These are phyloP conservation scores for Kodamaea lidongshanica DNA, from an alignment of 805 yeast species.

Conservation along the genomic window DNA sequence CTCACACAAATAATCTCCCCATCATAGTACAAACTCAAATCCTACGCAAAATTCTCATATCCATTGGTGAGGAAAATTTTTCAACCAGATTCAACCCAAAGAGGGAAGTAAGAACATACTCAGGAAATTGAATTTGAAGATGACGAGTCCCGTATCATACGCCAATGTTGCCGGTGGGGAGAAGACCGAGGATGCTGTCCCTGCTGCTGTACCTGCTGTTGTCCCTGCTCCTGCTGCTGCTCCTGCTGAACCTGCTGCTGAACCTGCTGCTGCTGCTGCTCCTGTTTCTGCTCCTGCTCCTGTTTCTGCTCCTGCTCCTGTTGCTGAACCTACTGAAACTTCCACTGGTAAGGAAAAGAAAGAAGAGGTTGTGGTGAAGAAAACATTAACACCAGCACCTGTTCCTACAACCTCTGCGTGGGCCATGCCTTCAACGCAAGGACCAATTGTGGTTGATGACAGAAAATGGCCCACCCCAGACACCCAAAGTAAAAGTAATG, in stretches of 20 bases:
- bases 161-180: constrained; percentile 40
- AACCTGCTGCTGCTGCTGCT: constrained; percentile 5
- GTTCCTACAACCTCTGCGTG: constrained; percentile 40
- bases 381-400: constrained; percentile 40
- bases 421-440: constrained; percentile 17
- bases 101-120: too few relatives aligned
- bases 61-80: too few relatives aligned
- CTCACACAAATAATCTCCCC: too few relatives aligned
- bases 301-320: constrained; percentile 6
- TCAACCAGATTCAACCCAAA: too few relatives aligned
- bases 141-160: constrained; percentile 30
- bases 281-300: constrained; percentile 4
- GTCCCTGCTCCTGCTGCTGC: constrained; percentile 2
- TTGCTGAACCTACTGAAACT: constrained; percentile 8
- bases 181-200: constrained; percentile 8
- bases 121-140: too few relatives aligned
- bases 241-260: constrained; percentile 6
- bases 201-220: constrained; percentile 4
- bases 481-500: constrained; percentile 12
- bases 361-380: constrained; percentile 21
- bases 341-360: constrained; percentile 12
- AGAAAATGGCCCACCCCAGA: constrained; percentile 42
- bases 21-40: too few relatives aligned
- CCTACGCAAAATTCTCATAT: too few relatives aligned
- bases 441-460: constrained; percentile 28